Evolutionary conservation across 306 rosid genomes (phyloP).

Genomic region (Cucurbita moschata): DNA sequence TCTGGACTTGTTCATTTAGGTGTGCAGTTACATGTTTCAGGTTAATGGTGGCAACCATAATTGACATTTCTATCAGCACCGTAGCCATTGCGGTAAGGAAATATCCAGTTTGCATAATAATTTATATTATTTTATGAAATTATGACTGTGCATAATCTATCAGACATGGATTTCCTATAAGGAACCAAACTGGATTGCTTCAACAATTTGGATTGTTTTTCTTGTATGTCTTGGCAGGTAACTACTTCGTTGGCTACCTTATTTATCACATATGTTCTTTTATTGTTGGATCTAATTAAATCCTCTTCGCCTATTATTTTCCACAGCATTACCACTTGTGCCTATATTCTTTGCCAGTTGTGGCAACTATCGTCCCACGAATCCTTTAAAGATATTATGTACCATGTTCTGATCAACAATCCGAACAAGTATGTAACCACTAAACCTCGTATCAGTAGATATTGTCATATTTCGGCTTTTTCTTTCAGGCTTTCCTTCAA

Average conservation of each 20-base stretch:
- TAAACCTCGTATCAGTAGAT: neutral
- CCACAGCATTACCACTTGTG: conserved; percentile 49
- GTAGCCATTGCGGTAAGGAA: conserved; percentile 37
- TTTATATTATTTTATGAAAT: neutral
- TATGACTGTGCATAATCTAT: neutral
- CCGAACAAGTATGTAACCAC: conserved; percentile 41
- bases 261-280: neutral
- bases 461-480: no score
- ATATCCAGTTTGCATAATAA: neutral
- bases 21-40: conserved; percentile 27
- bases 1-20: neutral
- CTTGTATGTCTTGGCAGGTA: conserved; percentile 42
- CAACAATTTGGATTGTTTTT: conserved; percentile 44
- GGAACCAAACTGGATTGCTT: conserved; percentile 52
- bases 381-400: conserved; percentile 49
- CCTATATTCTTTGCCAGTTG: conserved; percentile 49
- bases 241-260: neutral
- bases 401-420: conserved; percentile 44
- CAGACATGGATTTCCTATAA: conserved; percentile 69
- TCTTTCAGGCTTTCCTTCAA: no score
- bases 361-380: conserved; percentile 59
- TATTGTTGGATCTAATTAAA: neutral
- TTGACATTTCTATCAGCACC: conserved; percentile 66
- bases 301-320: neutral
- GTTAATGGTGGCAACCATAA: conserved; percentile 65